Percentiles rank a stretch among this genome's conserved stretches.
These are phyloP conservation scores for Trichoderma citrinoviride DNA, from an alignment of 2,329 filamentous ascomycete genomes.

Conservation along the genomic window DNA sequence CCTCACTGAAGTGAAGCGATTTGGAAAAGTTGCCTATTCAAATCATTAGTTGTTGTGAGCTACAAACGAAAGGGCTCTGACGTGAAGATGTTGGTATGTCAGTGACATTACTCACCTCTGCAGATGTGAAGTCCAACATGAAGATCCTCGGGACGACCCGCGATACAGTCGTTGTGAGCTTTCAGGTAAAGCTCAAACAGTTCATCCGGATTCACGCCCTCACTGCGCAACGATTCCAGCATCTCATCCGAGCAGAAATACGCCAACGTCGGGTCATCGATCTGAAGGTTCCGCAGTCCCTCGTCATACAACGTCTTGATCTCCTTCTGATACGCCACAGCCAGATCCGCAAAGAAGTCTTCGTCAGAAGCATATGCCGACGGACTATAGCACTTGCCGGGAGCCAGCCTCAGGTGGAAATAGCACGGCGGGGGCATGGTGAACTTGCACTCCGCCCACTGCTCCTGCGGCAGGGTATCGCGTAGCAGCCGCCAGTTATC, in stretches of 20 bases:
- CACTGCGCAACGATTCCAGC: slow-evolving; percentile 55
- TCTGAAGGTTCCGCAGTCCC: slow-evolving; percentile 56
- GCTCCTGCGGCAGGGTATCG: slow-evolving; percentile 50
- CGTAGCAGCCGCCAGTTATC: slow-evolving; percentile 42
- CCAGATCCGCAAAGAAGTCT: slow-evolving; percentile 57
- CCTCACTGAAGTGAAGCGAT: slow-evolving; percentile 62
- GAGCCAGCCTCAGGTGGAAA: slow-evolving; percentile 58
- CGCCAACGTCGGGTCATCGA: slow-evolving; percentile 61
- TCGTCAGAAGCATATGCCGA: slow-evolving; percentile 52
- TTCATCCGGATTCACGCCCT: slow-evolving; percentile 60
- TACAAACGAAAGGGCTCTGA: background rate
- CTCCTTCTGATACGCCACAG: slow-evolving; percentile 54
- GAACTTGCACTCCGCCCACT: slow-evolving; percentile 64
- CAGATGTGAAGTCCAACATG: slow-evolving; percentile 68
- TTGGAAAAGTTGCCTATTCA: slow-evolving; percentile 62
- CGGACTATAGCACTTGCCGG: slow-evolving; percentile 52
- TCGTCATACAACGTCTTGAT: slow-evolving; percentile 53
- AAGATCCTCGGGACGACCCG: slow-evolving; percentile 60
- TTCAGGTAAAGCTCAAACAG: slow-evolving; percentile 69
- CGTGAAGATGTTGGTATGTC: too few species aligned
- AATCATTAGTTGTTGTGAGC: background rate
- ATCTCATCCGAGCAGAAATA: slow-evolving; percentile 69
- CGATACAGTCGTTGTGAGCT: slow-evolving; percentile 69
- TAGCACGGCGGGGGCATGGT: slow-evolving; percentile 66
- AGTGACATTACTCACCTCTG: slow-evolving; percentile 37